Evolutionary conservation across 176 grass and related monocot genomes (phyloP), one percentile per base, ranked within the genome.

Genomic region (Hordeum vulgare): DNA sequence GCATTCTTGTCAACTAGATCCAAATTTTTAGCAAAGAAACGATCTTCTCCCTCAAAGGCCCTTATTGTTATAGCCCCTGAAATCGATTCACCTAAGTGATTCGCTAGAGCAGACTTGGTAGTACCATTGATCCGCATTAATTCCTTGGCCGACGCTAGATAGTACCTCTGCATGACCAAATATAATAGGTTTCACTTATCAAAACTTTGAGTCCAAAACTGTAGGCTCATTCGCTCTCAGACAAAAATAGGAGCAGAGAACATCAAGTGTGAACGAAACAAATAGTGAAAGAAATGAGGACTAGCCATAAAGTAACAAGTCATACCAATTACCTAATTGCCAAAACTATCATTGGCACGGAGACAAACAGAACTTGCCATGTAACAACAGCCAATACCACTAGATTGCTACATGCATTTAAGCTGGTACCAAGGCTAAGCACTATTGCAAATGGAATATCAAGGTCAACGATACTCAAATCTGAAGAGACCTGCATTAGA

Each of bases 91-190:
- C 87, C 88, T 21, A 98, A 81, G 85, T 98, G 96, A 84, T 95
- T 98, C 57, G 85, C 89, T 27, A 98, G 67, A 66, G 87, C 77
- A 78, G 96, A 98, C 88, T 94, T 96, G 39, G 96, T 96, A 66
- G 93, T 98, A 54, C 96, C 96, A 90, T 98, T 96, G 76, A 98
- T 90, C 45, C 96, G 69, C 96, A 98, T 98, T 71, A 98, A 85
- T 90, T 98, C 93, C 85, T 92, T 98, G 53, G 93, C 87, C 11
- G 96, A 90, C 60, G 91, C 77, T 70, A 98, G 86, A 83, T 96
- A 98, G 81, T 96, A 98, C 29, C 89, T 94, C 96, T 98, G 51
- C 68, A 90, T 70, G 37, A 71, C 7, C 61, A 89, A 82, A 49
- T 61, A 64, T 45, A 66, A 39, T 29, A 87, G 35, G 66, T 14